These are phyloP conservation scores for Nemania diffusa DNA, from an alignment of 2,329 filamentous ascomycete species.

Conservation along the genomic window DNA sequence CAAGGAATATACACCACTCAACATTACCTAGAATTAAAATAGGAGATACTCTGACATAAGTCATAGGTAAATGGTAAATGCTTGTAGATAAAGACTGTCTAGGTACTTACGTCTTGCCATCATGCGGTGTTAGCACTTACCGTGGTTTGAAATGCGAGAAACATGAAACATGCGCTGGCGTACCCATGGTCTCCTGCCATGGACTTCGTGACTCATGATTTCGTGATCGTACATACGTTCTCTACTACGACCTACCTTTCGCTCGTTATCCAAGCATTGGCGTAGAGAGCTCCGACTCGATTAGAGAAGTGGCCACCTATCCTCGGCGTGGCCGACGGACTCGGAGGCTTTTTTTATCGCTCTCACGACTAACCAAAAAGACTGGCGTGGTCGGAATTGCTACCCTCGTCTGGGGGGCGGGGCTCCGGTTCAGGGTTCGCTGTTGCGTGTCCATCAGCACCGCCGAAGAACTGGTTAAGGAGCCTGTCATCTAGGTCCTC, in stretches of 20 bases:
- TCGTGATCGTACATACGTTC: not conserved
- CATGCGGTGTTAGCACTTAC: not conserved
- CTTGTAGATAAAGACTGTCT: not conserved
- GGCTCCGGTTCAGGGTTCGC: not conserved
- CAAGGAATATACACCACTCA: too few relatives aligned
- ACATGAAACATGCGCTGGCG: not conserved
- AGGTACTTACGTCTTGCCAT: not conserved
- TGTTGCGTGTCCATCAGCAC: not conserved
- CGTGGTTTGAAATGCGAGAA: not conserved
- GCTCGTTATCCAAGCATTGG: not conserved
- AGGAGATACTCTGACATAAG: too few relatives aligned
- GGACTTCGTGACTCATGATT: not conserved
- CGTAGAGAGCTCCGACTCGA: not conserved
- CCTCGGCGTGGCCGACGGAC: constrained; percentile 8
- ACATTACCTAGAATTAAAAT: too few relatives aligned
- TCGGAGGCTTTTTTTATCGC: not conserved
- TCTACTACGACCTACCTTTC: not conserved
- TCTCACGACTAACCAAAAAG: not conserved
- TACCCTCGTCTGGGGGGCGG: not conserved
- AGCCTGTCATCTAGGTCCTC: not conserved
- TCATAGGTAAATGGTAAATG: not conserved
- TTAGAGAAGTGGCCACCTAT: not conserved
- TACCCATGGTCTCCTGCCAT: not conserved
- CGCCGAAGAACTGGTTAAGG: not conserved
- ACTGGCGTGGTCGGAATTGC: too few relatives aligned